Base-by-base conservation (phyloP, 768 basidiomycete genomes). In the Mycena vitilis region DNA sequence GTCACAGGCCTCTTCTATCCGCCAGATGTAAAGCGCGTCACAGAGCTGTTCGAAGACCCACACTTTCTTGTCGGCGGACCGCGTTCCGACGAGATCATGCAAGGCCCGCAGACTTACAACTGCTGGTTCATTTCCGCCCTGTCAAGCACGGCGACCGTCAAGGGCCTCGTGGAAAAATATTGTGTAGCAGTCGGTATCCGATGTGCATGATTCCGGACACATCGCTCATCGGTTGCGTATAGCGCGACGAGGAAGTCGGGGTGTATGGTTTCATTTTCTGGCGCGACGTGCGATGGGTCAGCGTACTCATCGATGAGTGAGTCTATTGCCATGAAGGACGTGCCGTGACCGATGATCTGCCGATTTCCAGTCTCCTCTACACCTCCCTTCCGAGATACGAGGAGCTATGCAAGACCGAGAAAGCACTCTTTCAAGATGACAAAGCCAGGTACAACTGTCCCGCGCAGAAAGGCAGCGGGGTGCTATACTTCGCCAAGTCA, bases 211-310 rank as follows among this genome's bases (percentile, higher is more conserved):
- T 38, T 11, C 53, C n/a, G n/a, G n/a, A n/a, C n/a, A n/a, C 22
- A 15, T 48, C 15, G 9, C 42, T 9, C 15, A 44, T 9, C 42
- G 42, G 12, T 16, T 8, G 5, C 15, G 51, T 37, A 0, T 45
- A 77, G 73, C 68, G 74, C 23, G 78, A 79, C 54, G 77, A 79
- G 56, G 36, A 74, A 52, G 72, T 76, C 65, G 78, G 79, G 8
- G 75, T 81, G 5, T 81, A 81, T 57, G 80, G 80, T 9, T 81
- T 81, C 73, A 75, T 80, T 20, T 80, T 81, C 67, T 78, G n/a
- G n/a, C n/a, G n/a, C n/a, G n/a, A n/a, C n/a, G n/a, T n/a, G n/a
- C n/a, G n/a, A n/a, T 81, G 80, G 80, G 75, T 75, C 30, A 77
- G 77, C 61, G 78, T 81, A 7, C 77, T 81, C 47, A 77, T 81